Conservation (phyloP, 1,139 yeast species). For the Yarrowia galli region DNA sequence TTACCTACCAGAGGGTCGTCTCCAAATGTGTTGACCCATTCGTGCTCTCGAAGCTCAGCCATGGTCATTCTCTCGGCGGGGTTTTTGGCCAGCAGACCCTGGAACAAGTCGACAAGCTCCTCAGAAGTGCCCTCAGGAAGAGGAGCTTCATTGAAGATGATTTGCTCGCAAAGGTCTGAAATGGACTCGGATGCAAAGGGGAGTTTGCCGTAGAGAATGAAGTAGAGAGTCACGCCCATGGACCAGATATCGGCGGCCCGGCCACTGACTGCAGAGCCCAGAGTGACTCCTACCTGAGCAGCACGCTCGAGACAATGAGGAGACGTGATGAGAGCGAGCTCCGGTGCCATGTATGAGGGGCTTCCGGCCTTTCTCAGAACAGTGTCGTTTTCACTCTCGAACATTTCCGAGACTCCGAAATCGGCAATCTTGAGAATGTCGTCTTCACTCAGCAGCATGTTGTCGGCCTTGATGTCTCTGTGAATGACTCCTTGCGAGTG, state of each 20-base stretch:
- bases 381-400: slow-evolving; percentile 60
- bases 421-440: slow-evolving; percentile 89
- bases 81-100: slow-evolving; percentile 56
- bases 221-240: slow-evolving; percentile 68
- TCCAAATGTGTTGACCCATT: slow-evolving; percentile 61
- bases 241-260: slow-evolving; percentile 83
- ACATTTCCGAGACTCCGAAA: slow-evolving; percentile 86
- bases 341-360: slow-evolving; percentile 85
- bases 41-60: slow-evolving; percentile 60
- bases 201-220: slow-evolving; percentile 51
- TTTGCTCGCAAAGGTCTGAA: slow-evolving; percentile 57
- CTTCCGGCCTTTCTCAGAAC: slow-evolving; percentile 75
- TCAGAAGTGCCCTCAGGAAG: slow-evolving; percentile 42
- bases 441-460: slow-evolving; percentile 74
- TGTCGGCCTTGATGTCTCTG: slow-evolving; percentile 95
- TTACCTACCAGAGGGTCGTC: slow-evolving; percentile 50
- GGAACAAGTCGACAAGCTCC: slow-evolving; percentile 46
- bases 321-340: slow-evolving; percentile 63
- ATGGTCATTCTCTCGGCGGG: slow-evolving; percentile 64
- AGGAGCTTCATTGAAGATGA: slow-evolving; percentile 46
- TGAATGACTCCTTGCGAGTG: slow-evolving; percentile 95
- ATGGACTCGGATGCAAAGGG: slow-evolving; percentile 55
- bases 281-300: slow-evolving; percentile 63
- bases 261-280: slow-evolving; percentile 61
- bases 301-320: slow-evolving; percentile 41